Conservation (phyloP, 768 basidiomycete species). For the Boletus bicolor region DNA sequence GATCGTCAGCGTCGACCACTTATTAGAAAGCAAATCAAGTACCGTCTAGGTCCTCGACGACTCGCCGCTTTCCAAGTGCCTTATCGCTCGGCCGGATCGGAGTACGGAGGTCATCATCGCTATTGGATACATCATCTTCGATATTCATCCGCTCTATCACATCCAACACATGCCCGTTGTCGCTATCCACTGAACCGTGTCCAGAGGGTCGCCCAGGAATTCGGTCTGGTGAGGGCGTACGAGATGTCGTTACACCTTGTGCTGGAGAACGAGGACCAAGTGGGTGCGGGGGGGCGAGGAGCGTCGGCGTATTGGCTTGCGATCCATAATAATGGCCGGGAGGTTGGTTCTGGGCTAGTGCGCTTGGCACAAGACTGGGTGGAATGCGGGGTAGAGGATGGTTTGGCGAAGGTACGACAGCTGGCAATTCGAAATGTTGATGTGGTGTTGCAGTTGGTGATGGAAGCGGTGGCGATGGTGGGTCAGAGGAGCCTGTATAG, state of each 20-base stretch:
- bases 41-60: conserved; percentile 52
- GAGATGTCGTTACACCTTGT: conserved; percentile 45
- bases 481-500: conserved; percentile 28
- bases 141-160: conserved; percentile 28
- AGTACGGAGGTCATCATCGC: conserved; percentile 33
- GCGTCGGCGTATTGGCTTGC: conserved; percentile 30
- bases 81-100: conserved; percentile 77
- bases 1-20: neutral
- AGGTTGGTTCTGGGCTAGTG: conserved; percentile 12
- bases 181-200: conserved; percentile 24
- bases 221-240: conserved; percentile 70
- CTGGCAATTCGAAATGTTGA: conserved; percentile 32
- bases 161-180: conserved; percentile 24
- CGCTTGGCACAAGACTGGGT: conserved; percentile 24
- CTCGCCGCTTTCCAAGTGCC: conserved; percentile 80
- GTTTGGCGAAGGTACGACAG: conserved; percentile 29
- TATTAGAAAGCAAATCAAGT: neutral
- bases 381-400: conserved; percentile 41
- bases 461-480: conserved; percentile 25
- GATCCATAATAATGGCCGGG: conserved; percentile 22
- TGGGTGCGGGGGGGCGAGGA: conserved; percentile 67
- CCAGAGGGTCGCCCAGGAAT: conserved; percentile 14
- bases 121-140: conserved; percentile 18
- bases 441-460: conserved; percentile 30
- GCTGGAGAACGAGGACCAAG: conserved; percentile 69